Evolutionary conservation across 805 yeast species (phyloP).

Genomic region (Cyberlindnera euphorbiiphila): DNA sequence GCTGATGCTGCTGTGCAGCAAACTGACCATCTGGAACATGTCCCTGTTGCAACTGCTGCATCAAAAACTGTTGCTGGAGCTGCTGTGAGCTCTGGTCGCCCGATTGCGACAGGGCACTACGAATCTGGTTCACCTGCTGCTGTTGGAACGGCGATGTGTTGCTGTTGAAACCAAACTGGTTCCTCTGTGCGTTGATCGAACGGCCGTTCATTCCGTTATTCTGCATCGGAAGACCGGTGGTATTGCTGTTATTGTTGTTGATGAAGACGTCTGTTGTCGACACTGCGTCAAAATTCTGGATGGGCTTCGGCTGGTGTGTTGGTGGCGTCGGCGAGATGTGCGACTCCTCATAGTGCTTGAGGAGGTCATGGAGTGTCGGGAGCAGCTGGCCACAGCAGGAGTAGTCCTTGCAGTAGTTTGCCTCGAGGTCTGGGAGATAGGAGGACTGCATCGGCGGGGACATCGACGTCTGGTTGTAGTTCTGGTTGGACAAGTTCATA

Average conservation of each 20-base stretch:
- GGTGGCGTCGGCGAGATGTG: slow-evolving; percentile 72
- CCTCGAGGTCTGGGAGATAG: slow-evolving; percentile 88
- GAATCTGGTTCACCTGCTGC: slow-evolving; percentile 16
- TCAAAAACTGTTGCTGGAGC: slow-evolving; percentile 9
- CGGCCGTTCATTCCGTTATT: slow-evolving; percentile 19
- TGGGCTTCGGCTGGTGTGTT: slow-evolving; percentile 41
- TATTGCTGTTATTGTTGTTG: slow-evolving; percentile 31
- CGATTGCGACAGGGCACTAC: slow-evolving; percentile 15
- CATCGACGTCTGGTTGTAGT: slow-evolving; percentile 20
- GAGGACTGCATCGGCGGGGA: slow-evolving; percentile 71
- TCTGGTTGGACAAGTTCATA: slow-evolving; percentile 14
- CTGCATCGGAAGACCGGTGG: slow-evolving; percentile 17
- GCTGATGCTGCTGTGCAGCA: slow-evolving; percentile 17
- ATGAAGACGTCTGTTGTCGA: slow-evolving; percentile 91
- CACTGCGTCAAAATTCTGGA: slow-evolving; percentile 79
- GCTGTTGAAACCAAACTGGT: slow-evolving; percentile 23
- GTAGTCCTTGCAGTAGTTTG: slow-evolving; percentile 94
- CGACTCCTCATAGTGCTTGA: slow-evolving; percentile 94
- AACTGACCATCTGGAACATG: slow-evolving; percentile 18
- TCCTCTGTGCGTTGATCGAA: slow-evolving; percentile 18
- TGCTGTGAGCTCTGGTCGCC: slow-evolving; percentile 8
- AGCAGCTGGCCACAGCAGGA: slow-evolving; percentile 91
- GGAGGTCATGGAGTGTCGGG: slow-evolving; percentile 89
- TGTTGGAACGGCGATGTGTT: slow-evolving; percentile 8
- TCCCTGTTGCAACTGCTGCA: slow-evolving; percentile 14